These are phyloP conservation scores for Coniochaeta prunicola DNA, from an alignment of 2,329 filamentous ascomycete species.

Conservation along the genomic window DNA sequence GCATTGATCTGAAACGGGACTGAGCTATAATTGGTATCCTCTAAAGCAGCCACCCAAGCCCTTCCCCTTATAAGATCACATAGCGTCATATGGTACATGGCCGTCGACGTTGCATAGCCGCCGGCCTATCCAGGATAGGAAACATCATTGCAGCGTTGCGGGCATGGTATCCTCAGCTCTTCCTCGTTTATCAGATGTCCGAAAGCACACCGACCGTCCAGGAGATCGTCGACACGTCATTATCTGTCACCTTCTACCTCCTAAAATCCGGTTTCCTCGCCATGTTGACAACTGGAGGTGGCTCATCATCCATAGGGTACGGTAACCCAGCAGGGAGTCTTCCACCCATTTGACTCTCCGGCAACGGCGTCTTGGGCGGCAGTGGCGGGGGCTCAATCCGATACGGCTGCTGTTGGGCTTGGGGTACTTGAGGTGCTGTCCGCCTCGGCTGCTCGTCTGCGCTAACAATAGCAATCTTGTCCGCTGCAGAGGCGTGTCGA, in stretches of 20 bases:
- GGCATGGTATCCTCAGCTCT: background rate
- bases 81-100: background rate
- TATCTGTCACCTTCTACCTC: conserved; percentile 16
- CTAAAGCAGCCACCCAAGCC: conserved; percentile 1
- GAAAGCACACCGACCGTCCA: background rate
- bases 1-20: background rate
- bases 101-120: background rate
- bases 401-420: conserved; percentile 22
- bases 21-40: conserved; percentile 1
- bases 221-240: background rate
- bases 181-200: background rate
- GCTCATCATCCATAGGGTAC: conserved; percentile 73
- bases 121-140: background rate
- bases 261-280: conserved; percentile 73
- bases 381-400: conserved; percentile 60
- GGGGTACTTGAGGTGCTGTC: conserved; percentile 17
- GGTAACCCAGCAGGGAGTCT: conserved; percentile 45
- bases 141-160: background rate
- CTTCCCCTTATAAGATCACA: background rate
- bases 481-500: conserved; percentile 49
- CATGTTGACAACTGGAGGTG: conserved; percentile 79
- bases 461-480: conserved; percentile 60
- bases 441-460: conserved; percentile 49
- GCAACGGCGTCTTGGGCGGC: conserved; percentile 71
- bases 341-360: conserved; percentile 34